phyloP scores from a whole-genome alignment of 2,329 filamentous ascomycete genomes.

The Fusarium praegraminearum region DNA sequence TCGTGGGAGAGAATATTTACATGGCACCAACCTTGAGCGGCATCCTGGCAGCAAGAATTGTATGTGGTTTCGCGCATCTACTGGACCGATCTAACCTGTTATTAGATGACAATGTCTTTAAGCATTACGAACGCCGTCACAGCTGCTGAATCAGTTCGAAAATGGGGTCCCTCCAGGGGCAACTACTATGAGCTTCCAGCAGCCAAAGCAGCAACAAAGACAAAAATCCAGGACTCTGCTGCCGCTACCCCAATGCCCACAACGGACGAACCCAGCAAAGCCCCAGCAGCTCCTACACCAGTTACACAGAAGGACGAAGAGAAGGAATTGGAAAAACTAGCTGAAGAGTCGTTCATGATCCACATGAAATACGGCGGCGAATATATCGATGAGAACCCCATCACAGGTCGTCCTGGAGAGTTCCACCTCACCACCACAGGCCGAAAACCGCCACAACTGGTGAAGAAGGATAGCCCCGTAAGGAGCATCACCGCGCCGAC shows the following conservation, averaged over 20 bases:
- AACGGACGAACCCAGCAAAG: slow-evolving; percentile 50
- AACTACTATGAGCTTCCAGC: slow-evolving; percentile 62
- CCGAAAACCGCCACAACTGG: slow-evolving; percentile 58
- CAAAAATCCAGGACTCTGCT: slow-evolving; percentile 57
- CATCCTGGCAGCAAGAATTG: slow-evolving; percentile 69
- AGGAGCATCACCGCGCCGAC: slow-evolving; percentile 53
- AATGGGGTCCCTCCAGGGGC: slow-evolving; percentile 67
- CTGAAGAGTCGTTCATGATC: slow-evolving; percentile 69
- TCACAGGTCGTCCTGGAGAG: slow-evolving; percentile 73
- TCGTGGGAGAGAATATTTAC: slow-evolving; percentile 75
- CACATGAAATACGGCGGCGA: slow-evolving; percentile 71
- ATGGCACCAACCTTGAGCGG: slow-evolving; percentile 73
- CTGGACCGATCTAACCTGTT: slow-evolving; percentile 20
- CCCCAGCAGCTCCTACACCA: slow-evolving; percentile 28
- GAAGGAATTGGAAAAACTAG: slow-evolving; percentile 59
- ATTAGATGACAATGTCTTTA: slow-evolving; percentile 66
- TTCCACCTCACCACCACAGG: slow-evolving; percentile 74
- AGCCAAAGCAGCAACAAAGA: slow-evolving; percentile 43
- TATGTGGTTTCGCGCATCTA: slow-evolving; percentile 49
- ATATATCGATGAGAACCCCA: slow-evolving; percentile 76
- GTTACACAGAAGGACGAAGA: slow-evolving; percentile 55
- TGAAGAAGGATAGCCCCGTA: slow-evolving; percentile 49
- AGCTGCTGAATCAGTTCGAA: slow-evolving; percentile 62
- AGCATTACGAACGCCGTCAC: slow-evolving; percentile 66
- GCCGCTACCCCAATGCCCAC: slow-evolving; percentile 61